Base-by-base conservation (phyloP, 306 rosid species). In the Lupinus albus region DNA sequence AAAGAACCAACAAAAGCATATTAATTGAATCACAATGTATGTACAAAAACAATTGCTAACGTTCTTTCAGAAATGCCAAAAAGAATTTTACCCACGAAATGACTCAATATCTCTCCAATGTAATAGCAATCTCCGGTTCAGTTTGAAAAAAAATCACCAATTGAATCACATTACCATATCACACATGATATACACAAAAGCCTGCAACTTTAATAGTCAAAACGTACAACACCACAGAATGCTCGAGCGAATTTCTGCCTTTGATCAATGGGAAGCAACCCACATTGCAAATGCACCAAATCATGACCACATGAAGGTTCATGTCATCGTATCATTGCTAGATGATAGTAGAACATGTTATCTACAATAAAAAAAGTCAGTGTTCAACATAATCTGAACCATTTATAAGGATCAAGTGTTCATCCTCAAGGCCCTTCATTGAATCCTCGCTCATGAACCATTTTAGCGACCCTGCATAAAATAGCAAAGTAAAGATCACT, bases 401-500 rank as follows among this genome's bases (percentile, higher is more conserved):
- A 52, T 48, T 73, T 56, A 90, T 77, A 35, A 90, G 52, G 65
- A 88, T 82, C 73, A 86, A 51, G 74, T 70, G 88, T 84, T 90
- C 96, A 64, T 89, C 88, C 73, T 88, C 97, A 57, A 81, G 55
- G 42, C 76, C 78, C 80, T 86, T 93, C 82, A 67, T 11, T 2
- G 85, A 80, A 79, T 89, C 94, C 63, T 84, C 93, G 4, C 44
- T 49, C 13, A 82, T 63, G 59, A 83, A 90, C 91, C 91, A 88
- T 32, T 85, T 81, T 18, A 85, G 76, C 61, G 79, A 12, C 67
- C 83, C 98, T 92, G 91, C 75, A 42, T 74, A 15, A 48, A 66
- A 5, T 39, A 51, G 12, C 56, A 36, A 53, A 41, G 39, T 51
- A 38, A 74, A 35, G 38, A 52, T 41, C 55, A 28, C 47, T 15